These are phyloP conservation scores for Carpediemonas membranifera DNA, from an alignment of 78 protist species.

Conservation along the genomic window DNA sequence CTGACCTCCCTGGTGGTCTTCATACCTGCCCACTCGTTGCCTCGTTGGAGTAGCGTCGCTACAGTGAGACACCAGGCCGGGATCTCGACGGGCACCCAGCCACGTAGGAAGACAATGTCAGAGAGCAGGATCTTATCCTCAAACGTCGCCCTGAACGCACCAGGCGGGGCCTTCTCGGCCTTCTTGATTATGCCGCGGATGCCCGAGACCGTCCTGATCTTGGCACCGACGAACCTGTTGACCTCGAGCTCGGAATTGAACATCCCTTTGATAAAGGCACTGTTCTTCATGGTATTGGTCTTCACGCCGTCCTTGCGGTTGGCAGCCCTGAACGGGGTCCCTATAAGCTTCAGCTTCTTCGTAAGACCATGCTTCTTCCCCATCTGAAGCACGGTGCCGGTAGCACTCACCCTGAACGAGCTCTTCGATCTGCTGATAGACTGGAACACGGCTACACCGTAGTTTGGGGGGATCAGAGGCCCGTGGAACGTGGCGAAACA, in stretches of 20 bases:
- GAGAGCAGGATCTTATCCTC: not conserved
- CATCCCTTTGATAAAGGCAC: slow-evolving; percentile 21
- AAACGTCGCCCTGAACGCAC: slow-evolving; percentile 21
- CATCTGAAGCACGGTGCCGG: slow-evolving; percentile 24
- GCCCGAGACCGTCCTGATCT: slow-evolving; percentile 14
- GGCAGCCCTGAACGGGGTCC: slow-evolving; percentile 7
- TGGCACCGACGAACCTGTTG: slow-evolving; percentile 22
- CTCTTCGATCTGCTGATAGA: too few relatives aligned
- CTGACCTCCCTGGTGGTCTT: too few relatives aligned
- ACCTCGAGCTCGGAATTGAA: slow-evolving; percentile 20
- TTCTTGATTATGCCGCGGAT: slow-evolving; percentile 25
- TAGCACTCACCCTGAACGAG: slow-evolving; percentile 21
- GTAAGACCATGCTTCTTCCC: slow-evolving; percentile 13
- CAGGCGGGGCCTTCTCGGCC: not conserved
- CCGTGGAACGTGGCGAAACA: slow-evolving; percentile 1
- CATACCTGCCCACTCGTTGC: too few relatives aligned
- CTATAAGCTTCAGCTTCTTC: slow-evolving; percentile 30
- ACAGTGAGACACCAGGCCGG: too few relatives aligned
- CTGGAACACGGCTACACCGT: slow-evolving; percentile 1
- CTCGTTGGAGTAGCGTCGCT: too few relatives aligned
- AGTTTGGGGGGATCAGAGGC: not conserved
- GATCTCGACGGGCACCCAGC: not conserved
- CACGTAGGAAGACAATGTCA: not conserved
- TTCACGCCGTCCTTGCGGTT: too few relatives aligned
- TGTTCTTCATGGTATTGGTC: too few relatives aligned